Percentiles rank a stretch among this genome's conserved stretches.
Evolutionary conservation across 73 alveolate species (phyloP).

Genomic region (Durusdinium trenchii): DNA sequence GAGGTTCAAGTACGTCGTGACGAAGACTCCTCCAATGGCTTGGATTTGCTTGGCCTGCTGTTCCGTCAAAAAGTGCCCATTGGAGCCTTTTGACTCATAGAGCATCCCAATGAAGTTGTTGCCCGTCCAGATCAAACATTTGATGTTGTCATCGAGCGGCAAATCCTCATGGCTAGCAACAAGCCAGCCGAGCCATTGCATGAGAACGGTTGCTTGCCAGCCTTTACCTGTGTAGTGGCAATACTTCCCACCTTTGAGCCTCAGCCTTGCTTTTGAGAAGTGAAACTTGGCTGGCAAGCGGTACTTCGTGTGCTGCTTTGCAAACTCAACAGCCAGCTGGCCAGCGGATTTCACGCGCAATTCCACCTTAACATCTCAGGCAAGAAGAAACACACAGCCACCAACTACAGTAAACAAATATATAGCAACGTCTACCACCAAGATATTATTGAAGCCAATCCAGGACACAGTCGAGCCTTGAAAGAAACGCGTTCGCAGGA

Average conservation of each 20-base stretch:
- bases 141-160: neutral
- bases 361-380: no score
- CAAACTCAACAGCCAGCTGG: no score
- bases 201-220: neutral
- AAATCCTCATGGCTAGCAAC: neutral
- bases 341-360: no score
- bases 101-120: neutral
- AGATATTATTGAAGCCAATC: no score
- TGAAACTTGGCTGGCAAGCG: neutral
- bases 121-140: neutral
- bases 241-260: neutral
- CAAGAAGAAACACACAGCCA: no score
- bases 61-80: no score
- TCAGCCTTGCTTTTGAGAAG: neutral
- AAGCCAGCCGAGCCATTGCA: neutral
- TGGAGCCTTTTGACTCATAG: no score
- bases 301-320: no score
- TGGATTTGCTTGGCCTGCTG: neutral
- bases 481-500: neutral
- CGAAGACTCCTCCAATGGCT: neutral
- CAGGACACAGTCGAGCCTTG: no score
- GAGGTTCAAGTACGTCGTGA: neutral
- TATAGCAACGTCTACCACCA: no score
- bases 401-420: neutral
- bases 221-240: neutral